phyloP scores from a whole-genome alignment of 2,329 filamentous ascomycete genomes.

The Hymenoscyphus scutula region DNA sequence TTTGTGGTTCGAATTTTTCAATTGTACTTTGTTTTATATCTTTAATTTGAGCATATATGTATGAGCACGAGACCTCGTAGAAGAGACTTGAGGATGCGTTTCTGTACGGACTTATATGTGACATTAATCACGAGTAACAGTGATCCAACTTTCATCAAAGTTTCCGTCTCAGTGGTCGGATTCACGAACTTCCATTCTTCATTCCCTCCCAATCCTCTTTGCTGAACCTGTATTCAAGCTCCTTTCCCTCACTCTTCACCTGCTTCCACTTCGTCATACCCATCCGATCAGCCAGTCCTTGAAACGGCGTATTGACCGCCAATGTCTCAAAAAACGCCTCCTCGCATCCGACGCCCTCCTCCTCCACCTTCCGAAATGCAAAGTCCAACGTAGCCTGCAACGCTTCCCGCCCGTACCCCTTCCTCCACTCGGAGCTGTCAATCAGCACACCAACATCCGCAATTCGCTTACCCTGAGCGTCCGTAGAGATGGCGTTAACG shows the following conservation, averaged over 20 bases:
- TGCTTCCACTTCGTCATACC: conserved; percentile 11
- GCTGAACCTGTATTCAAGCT: conserved; percentile 13
- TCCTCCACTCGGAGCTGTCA: conserved; percentile 13
- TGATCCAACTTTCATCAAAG: neutral
- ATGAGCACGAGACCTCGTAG: no score
- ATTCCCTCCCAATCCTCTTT: conserved; percentile 14
- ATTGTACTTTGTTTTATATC: no score
- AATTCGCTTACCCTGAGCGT: conserved; percentile 11
- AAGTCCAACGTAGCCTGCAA: conserved; percentile 13
- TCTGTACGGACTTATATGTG: neutral
- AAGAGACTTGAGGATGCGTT: no score
- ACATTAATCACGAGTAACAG: neutral
- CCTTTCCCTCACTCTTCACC: conserved; percentile 12
- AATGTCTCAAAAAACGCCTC: conserved; percentile 13
- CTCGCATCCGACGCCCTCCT: conserved; percentile 8
- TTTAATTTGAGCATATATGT: no score
- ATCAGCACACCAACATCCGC: conserved; percentile 12
- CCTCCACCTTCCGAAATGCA: conserved; percentile 8
- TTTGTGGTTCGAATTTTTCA: no score
- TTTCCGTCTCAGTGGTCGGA: no score
- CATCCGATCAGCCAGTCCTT: conserved; percentile 14
- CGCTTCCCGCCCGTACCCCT: conserved; percentile 13
- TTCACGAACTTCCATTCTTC: conserved; percentile 9
- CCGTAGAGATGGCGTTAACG: conserved; percentile 11
- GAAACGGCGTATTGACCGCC: conserved; percentile 10